These are phyloP conservation scores for Fusarium transvaalense DNA, from an alignment of 2,329 filamentous ascomycete genomes.

Conservation along the genomic window DNA sequence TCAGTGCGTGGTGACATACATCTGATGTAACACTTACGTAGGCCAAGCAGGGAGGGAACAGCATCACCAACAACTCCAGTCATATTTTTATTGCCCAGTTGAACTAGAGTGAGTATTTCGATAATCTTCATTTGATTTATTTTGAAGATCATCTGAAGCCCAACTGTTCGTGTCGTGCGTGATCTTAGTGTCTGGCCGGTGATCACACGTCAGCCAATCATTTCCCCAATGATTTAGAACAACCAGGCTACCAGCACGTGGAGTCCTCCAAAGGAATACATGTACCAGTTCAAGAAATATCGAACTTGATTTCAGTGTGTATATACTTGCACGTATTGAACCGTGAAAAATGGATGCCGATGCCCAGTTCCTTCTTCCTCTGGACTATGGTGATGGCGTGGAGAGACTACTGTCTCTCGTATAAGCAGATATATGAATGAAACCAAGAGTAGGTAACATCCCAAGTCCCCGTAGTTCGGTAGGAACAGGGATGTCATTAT, in stretches of 20 bases:
- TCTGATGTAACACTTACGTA: conserved; percentile 7
- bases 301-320: background rate
- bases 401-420: background rate
- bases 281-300: background rate
- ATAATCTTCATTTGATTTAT: background rate
- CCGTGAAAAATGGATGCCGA: background rate
- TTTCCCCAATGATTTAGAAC: background rate
- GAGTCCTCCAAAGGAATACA: background rate
- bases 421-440: background rate
- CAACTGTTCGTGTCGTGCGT: background rate
- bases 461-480: background rate
- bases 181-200: background rate
- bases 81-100: background rate
- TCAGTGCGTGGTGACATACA: background rate
- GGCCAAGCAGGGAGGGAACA: background rate
- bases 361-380: background rate
- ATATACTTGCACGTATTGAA: background rate
- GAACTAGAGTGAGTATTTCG: background rate
- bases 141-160: background rate
- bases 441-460: background rate
- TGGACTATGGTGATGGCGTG: background rate
- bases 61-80: background rate
- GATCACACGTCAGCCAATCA: background rate
- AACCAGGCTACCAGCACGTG: background rate
- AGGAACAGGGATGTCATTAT: background rate